Base-by-base conservation (phyloP, 148 eudicot genomes). In the Tetragonia tetragonoides region DNA sequence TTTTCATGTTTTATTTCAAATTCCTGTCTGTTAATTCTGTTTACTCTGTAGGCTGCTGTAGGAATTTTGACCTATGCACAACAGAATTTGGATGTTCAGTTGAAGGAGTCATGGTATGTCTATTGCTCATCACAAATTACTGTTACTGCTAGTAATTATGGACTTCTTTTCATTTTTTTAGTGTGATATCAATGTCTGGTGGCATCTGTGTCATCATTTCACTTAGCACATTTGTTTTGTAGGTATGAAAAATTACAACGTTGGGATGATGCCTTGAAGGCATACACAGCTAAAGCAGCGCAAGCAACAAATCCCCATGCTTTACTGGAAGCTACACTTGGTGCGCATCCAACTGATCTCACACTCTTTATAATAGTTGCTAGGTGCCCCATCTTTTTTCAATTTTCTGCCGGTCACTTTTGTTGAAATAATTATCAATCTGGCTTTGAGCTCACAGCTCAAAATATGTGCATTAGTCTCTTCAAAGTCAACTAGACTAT, bases 201-300 rank as follows among this genome's bases (percentile, higher is more conserved):
- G 17, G 2, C 53, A n/a, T 37, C 28, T 38, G 14, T 17, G 17
- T 74, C 37, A 34, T 69, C 53, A 28, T 80, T 41, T 42, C 41
- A 77, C 79, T 81, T 66, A 75, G 68, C 60, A 41, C 18, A 28
- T 40, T 72, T 87, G 6, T 71, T 84, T 65, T 84, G 37, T 59
- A 95, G 97, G 99, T 91, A 95, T 86, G 99, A 93, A 85, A 95
- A 95, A 82, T 77, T 95, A 78, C 99, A 95, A 80, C 88, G 99
- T 10, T 95, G 99, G 99, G 97, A 95, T 78, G 97, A 93, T 82
- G 99, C 99, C 54, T 89, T 95, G 46, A 90, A 86, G 79, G 99
- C 99, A 68, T 95, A 95, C 82, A 86, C 97, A 64, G 74, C 84
- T 65, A 95, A 93, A 88, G 91, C 97, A 41, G 73, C 84, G 37